Percentiles rank a stretch among this genome's conserved stretches.
Evolutionary conservation across 2,329 filamentous ascomycete genomes (phyloP).

Genomic region (Tolypocladium paradoxum): DNA sequence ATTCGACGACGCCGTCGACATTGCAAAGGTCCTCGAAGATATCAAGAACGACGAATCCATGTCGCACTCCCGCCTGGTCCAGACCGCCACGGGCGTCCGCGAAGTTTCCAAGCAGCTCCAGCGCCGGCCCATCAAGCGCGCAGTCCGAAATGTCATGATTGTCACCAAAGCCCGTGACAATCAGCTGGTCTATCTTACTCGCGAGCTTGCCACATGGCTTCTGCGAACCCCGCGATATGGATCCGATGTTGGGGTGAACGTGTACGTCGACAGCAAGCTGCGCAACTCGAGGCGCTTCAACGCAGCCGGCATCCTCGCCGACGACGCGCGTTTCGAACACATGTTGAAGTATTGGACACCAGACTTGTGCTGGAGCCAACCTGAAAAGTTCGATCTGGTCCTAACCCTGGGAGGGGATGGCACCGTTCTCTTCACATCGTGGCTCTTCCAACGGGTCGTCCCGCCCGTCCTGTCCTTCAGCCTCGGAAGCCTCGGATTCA

Average conservation of each 20-base stretch:
- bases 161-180: constrained; percentile 97
- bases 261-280: constrained; percentile 96
- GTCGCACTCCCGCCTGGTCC: constrained; percentile 86
- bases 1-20: constrained; percentile 92
- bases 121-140: constrained; percentile 80
- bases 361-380: constrained; percentile 85
- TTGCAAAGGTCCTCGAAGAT: constrained; percentile 89
- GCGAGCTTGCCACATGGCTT: constrained; percentile 80
- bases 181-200: constrained; percentile 76
- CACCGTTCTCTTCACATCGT: constrained; percentile 79
- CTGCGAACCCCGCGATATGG: constrained; percentile 83
- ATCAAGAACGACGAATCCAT: constrained; percentile 82
- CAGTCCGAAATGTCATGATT: constrained; percentile 93
- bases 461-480: constrained; percentile 79
- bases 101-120: constrained; percentile 95
- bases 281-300: constrained; percentile 82
- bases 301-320: constrained; percentile 57
- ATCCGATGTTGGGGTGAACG: constrained; percentile 81
- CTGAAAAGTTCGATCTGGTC: constrained; percentile 92
- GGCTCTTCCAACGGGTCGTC: constrained; percentile 85
- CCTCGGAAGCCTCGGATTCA: constrained; percentile 75
- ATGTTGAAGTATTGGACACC: constrained; percentile 97
- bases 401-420: constrained; percentile 79
- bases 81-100: constrained; percentile 88
- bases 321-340: constrained; percentile 63